These are phyloP conservation scores for Blastocystis sp. DNA, from an alignment of 352 stramenopile genomes.

Conservation along the genomic window DNA sequence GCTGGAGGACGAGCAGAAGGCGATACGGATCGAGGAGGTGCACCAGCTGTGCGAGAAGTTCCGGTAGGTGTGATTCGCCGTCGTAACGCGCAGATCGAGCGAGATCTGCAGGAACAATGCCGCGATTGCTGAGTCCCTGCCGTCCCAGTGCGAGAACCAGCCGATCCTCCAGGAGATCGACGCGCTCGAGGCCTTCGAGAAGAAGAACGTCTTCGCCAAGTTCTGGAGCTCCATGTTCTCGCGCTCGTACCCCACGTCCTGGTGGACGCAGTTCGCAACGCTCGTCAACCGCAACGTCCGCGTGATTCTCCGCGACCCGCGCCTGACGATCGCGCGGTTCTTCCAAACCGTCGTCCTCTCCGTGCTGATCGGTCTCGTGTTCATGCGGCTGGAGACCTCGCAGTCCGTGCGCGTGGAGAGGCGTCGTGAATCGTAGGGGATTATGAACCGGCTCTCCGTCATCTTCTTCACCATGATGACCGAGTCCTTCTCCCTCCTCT, in stretches of 20 bases:
- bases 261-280: slow-evolving; percentile 44
- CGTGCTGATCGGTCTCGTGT: slow-evolving; percentile 58
- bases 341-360: slow-evolving; percentile 65
- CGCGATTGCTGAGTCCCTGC: neutral
- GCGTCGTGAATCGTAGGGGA: slow-evolving; percentile 27
- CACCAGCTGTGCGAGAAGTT: slow-evolving; percentile 48
- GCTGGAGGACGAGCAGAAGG: slow-evolving; percentile 59
- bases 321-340: slow-evolving; percentile 50
- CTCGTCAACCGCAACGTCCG: slow-evolving; percentile 6
- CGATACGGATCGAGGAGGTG: slow-evolving; percentile 22
- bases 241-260: slow-evolving; percentile 35
- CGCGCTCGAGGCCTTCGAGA: slow-evolving; percentile 37
- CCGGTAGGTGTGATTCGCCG: neutral
- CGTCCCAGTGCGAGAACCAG: neutral
- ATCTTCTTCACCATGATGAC: slow-evolving; percentile 73
- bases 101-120: slow-evolving; percentile 9
- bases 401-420: neutral
- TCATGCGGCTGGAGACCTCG: slow-evolving; percentile 7
- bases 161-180: slow-evolving; percentile 32
- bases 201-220: slow-evolving; percentile 31
- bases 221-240: slow-evolving; percentile 62
- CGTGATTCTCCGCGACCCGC: slow-evolving; percentile 31
- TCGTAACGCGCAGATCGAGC: slow-evolving; percentile 8
- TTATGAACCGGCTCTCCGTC: slow-evolving; percentile 63
- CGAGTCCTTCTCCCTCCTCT: slow-evolving; percentile 62